Base-by-base conservation (phyloP, 140 eudicot genomes). In the Bidens hawaiensis region DNA sequence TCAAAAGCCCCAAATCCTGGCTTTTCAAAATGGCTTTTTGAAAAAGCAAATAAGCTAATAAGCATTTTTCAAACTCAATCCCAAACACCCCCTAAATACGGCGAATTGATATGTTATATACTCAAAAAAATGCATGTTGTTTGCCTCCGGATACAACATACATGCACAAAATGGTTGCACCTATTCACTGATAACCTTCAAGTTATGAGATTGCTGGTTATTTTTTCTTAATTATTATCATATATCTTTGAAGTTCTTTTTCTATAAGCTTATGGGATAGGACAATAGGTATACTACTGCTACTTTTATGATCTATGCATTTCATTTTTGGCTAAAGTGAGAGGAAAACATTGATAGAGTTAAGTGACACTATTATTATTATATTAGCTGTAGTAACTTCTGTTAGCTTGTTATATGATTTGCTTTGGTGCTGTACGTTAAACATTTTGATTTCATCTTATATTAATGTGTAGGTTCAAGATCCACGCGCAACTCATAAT, bases 401-500 rank as follows among this genome's bases (percentile, higher is more conserved):
- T 41, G n/a, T 24, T 25, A 27, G 33, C 33, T 28, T 67, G 55
- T 30, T 65, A 47, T 64, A 40, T 60, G 31, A 57, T 73, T n/a
- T n/a, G n/a, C n/a, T n/a, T n/a, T n/a, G n/a, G n/a, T n/a, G n/a
- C n/a, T n/a, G n/a, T n/a, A n/a, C n/a, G n/a, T 45, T 59, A 25
- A 34, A 5, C 62, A n/a, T 40, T 22, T 15, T 49, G 41, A 70
- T 41, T 26, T 57, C 33, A 19, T 72, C 52, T 69, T 52, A 7
- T 68, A 22, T 50, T 46, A 34, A 36, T 65, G 16, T 69, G 16
- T 43, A 90, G 97, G 91, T 90, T 30, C 73, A 83, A 61, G 91
- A 90, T 56, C 75, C 90, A 4, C 88, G 86, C 53, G 97, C 97
- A 15, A 82, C 96, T 49, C 97, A 87, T 72, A 90, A 87, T 78